phyloP scores from a whole-genome alignment of 139 green algal genomes.

The Coccomyxa sp. region DNA sequence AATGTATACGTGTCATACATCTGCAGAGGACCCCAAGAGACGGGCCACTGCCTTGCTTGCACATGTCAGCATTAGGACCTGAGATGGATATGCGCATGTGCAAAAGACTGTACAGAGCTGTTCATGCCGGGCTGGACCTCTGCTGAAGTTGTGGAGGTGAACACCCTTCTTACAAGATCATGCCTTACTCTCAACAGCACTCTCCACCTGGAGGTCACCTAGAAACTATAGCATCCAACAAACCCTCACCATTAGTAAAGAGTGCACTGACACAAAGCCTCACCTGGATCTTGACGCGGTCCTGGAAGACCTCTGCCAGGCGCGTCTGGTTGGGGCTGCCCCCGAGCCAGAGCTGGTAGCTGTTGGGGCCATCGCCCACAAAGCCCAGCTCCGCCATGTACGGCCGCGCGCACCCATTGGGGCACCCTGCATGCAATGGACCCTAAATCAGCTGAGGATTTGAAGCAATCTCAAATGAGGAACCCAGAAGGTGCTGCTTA shows the following conservation, averaged over 20 bases:
- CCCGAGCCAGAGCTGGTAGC: constrained; percentile 96
- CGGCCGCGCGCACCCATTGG: constrained; percentile 96
- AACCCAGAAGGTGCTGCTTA: not conserved
- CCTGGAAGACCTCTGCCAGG: constrained; percentile 75
- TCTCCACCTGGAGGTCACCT: not conserved
- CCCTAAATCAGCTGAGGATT: not conserved
- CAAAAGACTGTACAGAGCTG: not conserved
- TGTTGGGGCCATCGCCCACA: constrained; percentile 96
- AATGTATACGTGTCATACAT: not conserved
- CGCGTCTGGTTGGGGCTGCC: constrained; percentile 79
- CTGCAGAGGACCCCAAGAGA: not conserved
- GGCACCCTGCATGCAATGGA: constrained; percentile 65
- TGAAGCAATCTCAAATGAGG: not conserved
- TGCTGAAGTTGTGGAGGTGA: too few relatives aligned
- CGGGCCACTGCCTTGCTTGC: not conserved
- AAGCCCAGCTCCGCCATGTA: constrained; percentile 99
- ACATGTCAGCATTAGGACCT: not conserved
- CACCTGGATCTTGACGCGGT: constrained; percentile 73
- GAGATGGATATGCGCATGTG: not conserved
- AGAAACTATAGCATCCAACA: too few relatives aligned
- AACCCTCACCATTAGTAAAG: not conserved
- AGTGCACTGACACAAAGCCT: not conserved
- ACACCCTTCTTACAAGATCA: not conserved
- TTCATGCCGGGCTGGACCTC: too few relatives aligned
- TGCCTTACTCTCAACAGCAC: not conserved